Percentiles rank a stretch among this genome's conserved stretches.
Evolutionary conservation across 371 early-diverging fungal genomes (phyloP).

Genomic region (Mucor plumbeus): DNA sequence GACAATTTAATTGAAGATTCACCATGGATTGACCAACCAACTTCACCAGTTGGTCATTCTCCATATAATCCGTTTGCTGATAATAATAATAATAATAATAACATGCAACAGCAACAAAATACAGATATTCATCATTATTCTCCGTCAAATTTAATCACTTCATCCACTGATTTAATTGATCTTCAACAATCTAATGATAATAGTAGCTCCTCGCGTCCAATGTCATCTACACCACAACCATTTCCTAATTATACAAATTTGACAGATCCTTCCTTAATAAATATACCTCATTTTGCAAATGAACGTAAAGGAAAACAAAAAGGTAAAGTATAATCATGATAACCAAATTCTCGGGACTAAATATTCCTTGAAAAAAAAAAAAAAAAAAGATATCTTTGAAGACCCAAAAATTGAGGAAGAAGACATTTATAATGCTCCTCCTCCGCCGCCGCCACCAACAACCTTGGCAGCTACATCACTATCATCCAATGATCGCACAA

Average conservation of each 20-base stretch:
- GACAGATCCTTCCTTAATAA: background rate
- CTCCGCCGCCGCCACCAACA: background rate
- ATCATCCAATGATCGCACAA: background rate
- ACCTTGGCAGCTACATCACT: conserved; percentile 5
- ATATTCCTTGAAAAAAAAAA: no score
- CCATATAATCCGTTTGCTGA: conserved; percentile 28
- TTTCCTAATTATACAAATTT: background rate
- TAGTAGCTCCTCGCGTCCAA: conserved; percentile 7
- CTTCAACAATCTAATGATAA: conserved; percentile 20
- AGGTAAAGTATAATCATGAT: background rate
- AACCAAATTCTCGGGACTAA: background rate
- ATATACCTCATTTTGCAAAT: conserved; percentile 6
- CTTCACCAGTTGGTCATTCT: conserved; percentile 15
- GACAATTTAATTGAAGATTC: conserved; percentile 16
- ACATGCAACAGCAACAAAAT: background rate
- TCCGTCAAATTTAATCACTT: conserved; percentile 16
- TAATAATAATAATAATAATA: background rate
- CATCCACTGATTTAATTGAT: conserved; percentile 27
- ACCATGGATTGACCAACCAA: conserved; percentile 14
- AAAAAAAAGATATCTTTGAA: conserved; percentile 13
- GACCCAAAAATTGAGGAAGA: conserved; percentile 22
- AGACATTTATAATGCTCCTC: background rate
- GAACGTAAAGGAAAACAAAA: conserved; percentile 7
- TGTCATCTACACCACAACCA: conserved; percentile 3
- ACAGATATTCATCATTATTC: conserved; percentile 17